Conservation (phyloP, 2,329 filamentous ascomycete species). For the Calonectria fujianensis region DNA sequence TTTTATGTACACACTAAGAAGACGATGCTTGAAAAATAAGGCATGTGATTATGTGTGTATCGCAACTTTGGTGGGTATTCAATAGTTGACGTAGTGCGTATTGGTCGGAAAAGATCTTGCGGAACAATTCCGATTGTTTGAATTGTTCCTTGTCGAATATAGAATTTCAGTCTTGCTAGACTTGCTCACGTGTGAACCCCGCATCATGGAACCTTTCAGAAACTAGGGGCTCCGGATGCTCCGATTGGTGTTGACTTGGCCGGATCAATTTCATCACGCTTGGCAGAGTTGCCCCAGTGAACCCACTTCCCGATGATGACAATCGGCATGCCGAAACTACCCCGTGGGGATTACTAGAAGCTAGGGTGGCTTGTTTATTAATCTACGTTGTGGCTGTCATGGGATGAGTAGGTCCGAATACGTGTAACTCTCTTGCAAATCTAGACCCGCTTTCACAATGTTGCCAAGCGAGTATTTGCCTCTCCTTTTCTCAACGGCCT, state of each 20-base stretch:
- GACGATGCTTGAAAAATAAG: neutral
- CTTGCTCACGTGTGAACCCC: neutral
- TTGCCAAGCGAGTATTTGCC: neutral
- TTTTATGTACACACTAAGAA: neutral
- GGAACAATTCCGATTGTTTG: neutral
- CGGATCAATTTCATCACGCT: neutral
- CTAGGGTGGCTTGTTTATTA: neutral
- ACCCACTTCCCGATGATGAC: neutral
- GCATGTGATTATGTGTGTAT: neutral
- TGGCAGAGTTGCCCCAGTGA: neutral
- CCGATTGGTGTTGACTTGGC: neutral
- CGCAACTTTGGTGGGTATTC: neutral
- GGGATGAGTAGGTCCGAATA: neutral
- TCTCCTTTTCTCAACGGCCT: neutral
- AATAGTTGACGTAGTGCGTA: neutral
- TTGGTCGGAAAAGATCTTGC: neutral
- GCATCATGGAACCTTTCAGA: neutral
- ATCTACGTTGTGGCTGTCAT: neutral
- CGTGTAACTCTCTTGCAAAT: neutral
- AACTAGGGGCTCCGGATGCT: neutral
- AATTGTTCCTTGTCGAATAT: neutral
- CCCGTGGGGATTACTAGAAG: neutral
- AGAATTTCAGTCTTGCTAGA: neutral
- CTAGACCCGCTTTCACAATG: neutral
- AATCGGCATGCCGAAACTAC: neutral